Base-by-base conservation (phyloP, 768 basidiomycete species). In the Phanerochaete carnosa region DNA sequence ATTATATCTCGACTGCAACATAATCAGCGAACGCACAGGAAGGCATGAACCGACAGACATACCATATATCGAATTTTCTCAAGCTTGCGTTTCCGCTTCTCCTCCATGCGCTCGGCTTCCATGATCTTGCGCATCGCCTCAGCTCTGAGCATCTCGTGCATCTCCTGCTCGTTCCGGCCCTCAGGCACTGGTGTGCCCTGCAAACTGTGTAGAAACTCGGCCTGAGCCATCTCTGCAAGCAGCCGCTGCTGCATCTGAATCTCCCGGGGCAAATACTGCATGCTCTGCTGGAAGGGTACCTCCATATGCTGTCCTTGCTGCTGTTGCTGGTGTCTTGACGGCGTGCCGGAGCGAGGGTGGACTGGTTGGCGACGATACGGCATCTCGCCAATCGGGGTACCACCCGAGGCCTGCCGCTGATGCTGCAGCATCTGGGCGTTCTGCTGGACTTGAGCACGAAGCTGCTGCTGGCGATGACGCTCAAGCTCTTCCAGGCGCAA, bases 31-130 rank as follows among this genome's bases (percentile, higher is more conserved):
- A 15, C 46, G 60, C 2, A 35, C 23, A 26, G 13, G 43, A 15
- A 26, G 19, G 28, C 2, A 56, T 9, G 16, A 29, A 37, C 30
- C 35, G 43, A 8, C 32, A 3, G 22, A 74, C 79, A 51, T 66
- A 89, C 94, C 91, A 95, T 95, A 64, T 91, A 86, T 23, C 90
- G 88, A 64, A 96, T 94, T 74, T 96, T 96, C 39, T 84, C 83
- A 22, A 90, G 89, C 66, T 89, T 90, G 45, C 85, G 79, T 61
- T 92, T 83, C 46, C 94, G 82, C 68, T 86, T 92, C 73, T 88
- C 88, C 68, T 95, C 94, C 86, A 90, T 86, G 67, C 82, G 83
- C 73, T 95, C 95, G 0, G 95, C 88, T 72, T 94, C 92, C 71
- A 92, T 83, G 64, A 98, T 95, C 76, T 95, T 89, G 60, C 89